phyloP scores from a whole-genome alignment of 2,329 filamentous ascomycete species.

The Pseudogymnoascus sp. region DNA sequence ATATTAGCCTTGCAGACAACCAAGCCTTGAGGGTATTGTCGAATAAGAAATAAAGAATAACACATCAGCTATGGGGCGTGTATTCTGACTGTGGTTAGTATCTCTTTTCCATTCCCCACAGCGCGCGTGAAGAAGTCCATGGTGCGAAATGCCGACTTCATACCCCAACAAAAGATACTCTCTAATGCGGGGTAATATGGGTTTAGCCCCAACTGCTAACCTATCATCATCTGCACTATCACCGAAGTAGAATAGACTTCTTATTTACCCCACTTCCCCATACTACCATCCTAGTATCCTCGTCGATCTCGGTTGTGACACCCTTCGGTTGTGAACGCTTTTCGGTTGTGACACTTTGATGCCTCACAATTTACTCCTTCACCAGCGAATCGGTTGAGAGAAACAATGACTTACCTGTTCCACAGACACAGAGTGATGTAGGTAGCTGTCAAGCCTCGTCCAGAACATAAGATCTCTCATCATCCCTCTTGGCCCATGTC shows the following conservation, averaged over 20 bases:
- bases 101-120: background rate
- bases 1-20: background rate
- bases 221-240: background rate
- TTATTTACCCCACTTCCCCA: background rate
- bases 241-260: background rate
- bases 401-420: background rate
- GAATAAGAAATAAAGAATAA: background rate
- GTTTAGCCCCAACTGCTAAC: background rate
- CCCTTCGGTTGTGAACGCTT: conserved; percentile 36
- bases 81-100: background rate
- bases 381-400: conserved; percentile 28
- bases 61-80: background rate
- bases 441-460: background rate
- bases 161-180: background rate
- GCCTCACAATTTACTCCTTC: conserved; percentile 40
- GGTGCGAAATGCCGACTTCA: background rate
- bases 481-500: background rate
- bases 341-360: conserved; percentile 42
- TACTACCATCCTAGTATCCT: conserved; percentile 14
- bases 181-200: background rate
- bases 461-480: background rate
- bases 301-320: background rate
- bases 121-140: background rate
- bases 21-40: background rate
- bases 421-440: background rate